Conservation (phyloP, 2,329 filamentous ascomycete species). For the Aspergillus sp. region DNA sequence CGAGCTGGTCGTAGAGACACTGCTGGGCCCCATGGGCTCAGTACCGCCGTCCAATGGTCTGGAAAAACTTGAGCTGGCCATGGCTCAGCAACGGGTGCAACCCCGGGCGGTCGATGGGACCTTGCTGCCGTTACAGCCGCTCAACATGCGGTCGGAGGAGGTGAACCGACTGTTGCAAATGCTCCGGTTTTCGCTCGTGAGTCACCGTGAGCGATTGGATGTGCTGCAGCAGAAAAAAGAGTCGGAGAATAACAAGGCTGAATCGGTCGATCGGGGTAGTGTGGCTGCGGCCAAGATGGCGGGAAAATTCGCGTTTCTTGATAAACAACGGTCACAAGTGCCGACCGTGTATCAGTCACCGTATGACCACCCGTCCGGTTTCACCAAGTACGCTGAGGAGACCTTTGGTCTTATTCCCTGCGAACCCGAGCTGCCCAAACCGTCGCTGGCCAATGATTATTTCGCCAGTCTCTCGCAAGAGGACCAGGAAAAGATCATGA, state of each 20-base stretch:
- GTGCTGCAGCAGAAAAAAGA: constrained; percentile 32
- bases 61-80: constrained; percentile 38
- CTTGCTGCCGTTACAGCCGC: constrained; percentile 30
- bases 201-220: constrained; percentile 33
- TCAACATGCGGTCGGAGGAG: constrained; percentile 40
- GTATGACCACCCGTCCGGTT: constrained; percentile 38
- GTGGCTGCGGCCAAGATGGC: constrained; percentile 26
- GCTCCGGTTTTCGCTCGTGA: constrained; percentile 38
- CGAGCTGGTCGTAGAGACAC: constrained; percentile 38
- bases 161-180: constrained; percentile 37
- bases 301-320: constrained; percentile 35
- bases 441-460: constrained; percentile 37
- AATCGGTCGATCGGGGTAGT: constrained; percentile 25
- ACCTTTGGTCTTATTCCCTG: constrained; percentile 31
- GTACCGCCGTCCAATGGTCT: constrained; percentile 35
- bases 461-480: constrained; percentile 34
- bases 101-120: constrained; percentile 33
- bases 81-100: constrained; percentile 39
- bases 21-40: constrained; percentile 36
- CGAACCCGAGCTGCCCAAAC: constrained; percentile 28
- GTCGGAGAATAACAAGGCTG: constrained; percentile 26
- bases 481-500: constrained; percentile 38
- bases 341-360: constrained; percentile 38
- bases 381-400: constrained; percentile 36
- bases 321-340: constrained; percentile 31